These are phyloP conservation scores for Backusella sp. DNA, from an alignment of 192 early-diverging fungal species.

Conservation along the genomic window DNA sequence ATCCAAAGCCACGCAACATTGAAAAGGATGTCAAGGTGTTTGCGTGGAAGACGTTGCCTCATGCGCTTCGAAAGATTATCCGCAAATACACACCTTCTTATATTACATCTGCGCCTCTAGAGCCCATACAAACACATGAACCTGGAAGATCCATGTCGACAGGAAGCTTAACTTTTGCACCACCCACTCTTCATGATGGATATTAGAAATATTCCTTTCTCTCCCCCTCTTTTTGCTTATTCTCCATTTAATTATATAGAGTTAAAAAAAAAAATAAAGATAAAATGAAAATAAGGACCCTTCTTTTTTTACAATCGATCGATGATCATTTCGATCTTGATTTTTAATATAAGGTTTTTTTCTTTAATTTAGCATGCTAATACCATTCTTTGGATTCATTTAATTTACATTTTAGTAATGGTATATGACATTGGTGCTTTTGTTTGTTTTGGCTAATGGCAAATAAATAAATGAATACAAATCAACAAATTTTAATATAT, in stretches of 20 bases:
- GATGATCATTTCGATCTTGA: neutral
- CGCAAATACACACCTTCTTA: constrained; percentile 65
- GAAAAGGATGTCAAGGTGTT: constrained; percentile 90
- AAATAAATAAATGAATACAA: too few species aligned
- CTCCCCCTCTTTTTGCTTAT: neutral
- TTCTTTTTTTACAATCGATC: neutral
- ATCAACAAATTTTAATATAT: too few species aligned
- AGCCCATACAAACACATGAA: constrained; percentile 28
- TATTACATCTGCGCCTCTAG: constrained; percentile 34
- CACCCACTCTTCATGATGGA: neutral
- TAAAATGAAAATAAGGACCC: neutral
- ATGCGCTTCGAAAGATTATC: constrained; percentile 77
- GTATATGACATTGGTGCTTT: too few species aligned
- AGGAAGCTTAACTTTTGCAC: neutral
- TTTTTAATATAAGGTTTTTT: neutral
- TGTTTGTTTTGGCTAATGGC: too few species aligned
- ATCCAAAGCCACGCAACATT: constrained; percentile 82
- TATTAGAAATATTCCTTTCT: neutral
- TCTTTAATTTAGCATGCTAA: neutral
- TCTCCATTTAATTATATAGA: neutral
- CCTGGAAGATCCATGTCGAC: constrained; percentile 8
- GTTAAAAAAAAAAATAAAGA: neutral
- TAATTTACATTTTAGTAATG: too few species aligned
- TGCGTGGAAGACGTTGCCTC: constrained; percentile 67
- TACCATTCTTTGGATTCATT: neutral